These are phyloP conservation scores for Myriosclerotinia curreyana DNA, from an alignment of 2,329 filamentous ascomycete species.

Conservation along the genomic window DNA sequence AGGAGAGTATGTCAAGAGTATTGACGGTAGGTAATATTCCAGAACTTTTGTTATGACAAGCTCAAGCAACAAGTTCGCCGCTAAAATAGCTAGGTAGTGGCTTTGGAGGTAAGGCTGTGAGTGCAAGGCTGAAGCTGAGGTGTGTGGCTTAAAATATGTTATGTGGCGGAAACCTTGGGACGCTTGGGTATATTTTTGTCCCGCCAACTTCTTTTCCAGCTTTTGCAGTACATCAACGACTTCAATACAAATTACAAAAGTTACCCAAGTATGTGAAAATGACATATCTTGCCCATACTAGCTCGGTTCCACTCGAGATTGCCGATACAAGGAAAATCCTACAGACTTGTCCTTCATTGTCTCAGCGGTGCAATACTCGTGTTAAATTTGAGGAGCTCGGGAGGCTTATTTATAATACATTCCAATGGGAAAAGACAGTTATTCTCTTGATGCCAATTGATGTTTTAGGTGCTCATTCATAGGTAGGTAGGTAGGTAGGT, in stretches of 20 bases:
- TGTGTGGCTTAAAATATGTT: neutral
- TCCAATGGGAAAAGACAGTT: neutral
- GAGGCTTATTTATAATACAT: neutral
- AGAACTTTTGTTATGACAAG: slow-evolving; percentile 1
- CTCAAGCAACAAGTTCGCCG: slow-evolving; percentile 13
- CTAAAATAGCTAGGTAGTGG: slow-evolving; percentile 8
- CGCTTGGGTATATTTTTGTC: too few species aligned
- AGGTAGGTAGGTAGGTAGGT: too few species aligned
- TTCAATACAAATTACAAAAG: too few species aligned
- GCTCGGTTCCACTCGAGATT: neutral
- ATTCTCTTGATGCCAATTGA: neutral
- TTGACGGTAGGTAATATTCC: slow-evolving; percentile 3
- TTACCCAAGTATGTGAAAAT: too few species aligned
- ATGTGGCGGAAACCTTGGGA: too few species aligned
- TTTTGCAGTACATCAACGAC: too few species aligned
- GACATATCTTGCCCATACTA: too few species aligned
- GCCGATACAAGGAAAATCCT: neutral
- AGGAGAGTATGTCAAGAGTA: neutral
- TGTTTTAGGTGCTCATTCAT: neutral
- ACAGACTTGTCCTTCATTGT: too few species aligned
- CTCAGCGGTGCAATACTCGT: too few species aligned
- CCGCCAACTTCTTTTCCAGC: too few species aligned
- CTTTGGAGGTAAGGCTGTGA: neutral
- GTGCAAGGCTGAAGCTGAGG: neutral
- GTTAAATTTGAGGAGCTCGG: too few species aligned